These are phyloP conservation scores for Gossypium schwendimanii DNA, from an alignment of 441 rosid species.

Conservation along the genomic window DNA sequence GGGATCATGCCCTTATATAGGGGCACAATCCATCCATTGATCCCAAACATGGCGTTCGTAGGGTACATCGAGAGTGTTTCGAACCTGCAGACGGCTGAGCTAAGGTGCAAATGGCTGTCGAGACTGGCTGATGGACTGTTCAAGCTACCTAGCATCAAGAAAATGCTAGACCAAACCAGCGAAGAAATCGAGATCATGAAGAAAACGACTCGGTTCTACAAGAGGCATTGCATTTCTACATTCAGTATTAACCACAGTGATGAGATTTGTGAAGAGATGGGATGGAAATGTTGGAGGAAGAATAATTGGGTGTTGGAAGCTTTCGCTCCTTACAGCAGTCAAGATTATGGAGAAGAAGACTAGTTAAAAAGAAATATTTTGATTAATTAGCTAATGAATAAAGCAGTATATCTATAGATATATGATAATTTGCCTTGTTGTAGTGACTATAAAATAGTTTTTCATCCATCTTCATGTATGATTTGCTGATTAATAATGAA, in stretches of 20 bases:
- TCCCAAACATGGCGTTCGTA: slow-evolving; percentile 55
- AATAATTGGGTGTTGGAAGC: slow-evolving; percentile 35
- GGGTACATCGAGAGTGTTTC: slow-evolving; percentile 53
- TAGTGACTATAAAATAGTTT: not conserved
- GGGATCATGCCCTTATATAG: slow-evolving; percentile 56
- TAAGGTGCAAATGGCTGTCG: slow-evolving; percentile 45
- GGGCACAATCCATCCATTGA: slow-evolving; percentile 51
- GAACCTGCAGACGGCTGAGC: slow-evolving; percentile 42
- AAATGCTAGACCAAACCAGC: slow-evolving; percentile 27
- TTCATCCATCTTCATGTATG: not conserved
- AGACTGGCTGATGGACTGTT: slow-evolving; percentile 29
- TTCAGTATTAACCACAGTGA: slow-evolving; percentile 49
- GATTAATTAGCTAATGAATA: not conserved
- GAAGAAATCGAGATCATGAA: slow-evolving; percentile 37
- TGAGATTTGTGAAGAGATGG: slow-evolving; percentile 56
- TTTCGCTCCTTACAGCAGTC: slow-evolving; percentile 37
- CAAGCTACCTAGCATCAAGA: slow-evolving; percentile 30
- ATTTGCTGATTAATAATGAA: not conserved
- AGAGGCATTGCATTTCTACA: slow-evolving; percentile 42
- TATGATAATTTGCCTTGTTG: not conserved
- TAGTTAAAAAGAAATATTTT: too few relatives aligned
- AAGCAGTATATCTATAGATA: not conserved
- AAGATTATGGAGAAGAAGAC: slow-evolving; percentile 28
- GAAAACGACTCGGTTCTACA: slow-evolving; percentile 39
- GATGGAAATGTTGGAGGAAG: slow-evolving; percentile 50